Conservation (phyloP, 352 stramenopile genomes). For the Globisporangium irregulare region DNA sequence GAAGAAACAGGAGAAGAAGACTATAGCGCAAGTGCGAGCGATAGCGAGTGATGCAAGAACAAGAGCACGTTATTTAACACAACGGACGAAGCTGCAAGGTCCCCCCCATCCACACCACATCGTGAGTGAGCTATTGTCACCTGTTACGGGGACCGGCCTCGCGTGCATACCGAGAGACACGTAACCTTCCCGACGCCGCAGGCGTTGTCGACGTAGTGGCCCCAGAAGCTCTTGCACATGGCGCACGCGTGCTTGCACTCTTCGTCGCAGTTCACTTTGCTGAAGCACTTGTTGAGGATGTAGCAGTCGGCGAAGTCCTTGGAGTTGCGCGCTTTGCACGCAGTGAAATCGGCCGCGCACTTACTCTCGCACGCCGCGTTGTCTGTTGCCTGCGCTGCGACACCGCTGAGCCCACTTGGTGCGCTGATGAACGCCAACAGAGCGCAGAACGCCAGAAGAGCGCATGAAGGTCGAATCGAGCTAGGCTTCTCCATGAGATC, state of each 20-base stretch:
- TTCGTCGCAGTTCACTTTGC: background rate
- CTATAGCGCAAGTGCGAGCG: background rate
- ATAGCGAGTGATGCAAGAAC: background rate
- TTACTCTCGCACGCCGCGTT: background rate
- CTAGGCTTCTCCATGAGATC: background rate
- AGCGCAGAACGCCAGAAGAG: background rate
- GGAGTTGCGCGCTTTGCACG: background rate
- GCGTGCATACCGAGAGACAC: background rate
- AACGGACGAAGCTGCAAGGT: background rate
- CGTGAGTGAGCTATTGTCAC: background rate
- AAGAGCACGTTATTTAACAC: background rate
- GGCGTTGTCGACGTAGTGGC: background rate
- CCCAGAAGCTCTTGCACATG: background rate
- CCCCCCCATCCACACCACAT: background rate
- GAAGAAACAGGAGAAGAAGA: background rate
- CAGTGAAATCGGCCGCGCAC: background rate
- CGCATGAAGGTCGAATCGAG: background rate
- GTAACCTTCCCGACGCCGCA: background rate
- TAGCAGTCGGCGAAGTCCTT: background rate
- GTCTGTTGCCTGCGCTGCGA: background rate
- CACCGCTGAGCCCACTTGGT: background rate
- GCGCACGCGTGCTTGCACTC: background rate
- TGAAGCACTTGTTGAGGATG: background rate
- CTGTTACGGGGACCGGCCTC: background rate
- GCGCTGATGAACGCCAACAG: background rate